Base-by-base conservation (phyloP, 306 rosid genomes). In the Cucumis melo region DNA sequence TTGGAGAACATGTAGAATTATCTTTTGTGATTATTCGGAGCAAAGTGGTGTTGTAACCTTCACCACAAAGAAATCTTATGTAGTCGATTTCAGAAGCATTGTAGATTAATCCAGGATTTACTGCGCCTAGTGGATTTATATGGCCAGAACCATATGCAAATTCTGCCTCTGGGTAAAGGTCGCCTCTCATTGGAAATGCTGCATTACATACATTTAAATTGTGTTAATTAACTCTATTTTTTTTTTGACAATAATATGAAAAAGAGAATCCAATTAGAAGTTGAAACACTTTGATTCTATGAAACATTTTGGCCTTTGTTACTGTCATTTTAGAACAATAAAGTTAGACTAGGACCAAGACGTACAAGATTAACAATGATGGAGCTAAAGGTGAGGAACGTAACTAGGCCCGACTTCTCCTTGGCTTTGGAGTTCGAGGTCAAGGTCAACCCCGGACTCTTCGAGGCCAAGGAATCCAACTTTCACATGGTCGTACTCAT, bases 61-160 rank as follows among this genome's bases (percentile, higher is more conserved):
- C 80, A 53, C 72, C 65, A 77, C 87, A 78, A 5, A 80, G 79
- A 41, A 79, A 81, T n/a, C 54, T 53, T 11, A 78, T n/a, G 2
- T 73, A 82, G 23, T 80, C 75, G 17, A 9, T 19, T 48, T 61
- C 77, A 0, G 78, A 51, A 27, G 80, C 83, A 15, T 81, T 13
- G 19, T 57, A 79, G 56, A 81, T 77, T 51, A 79, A 60, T n/a
- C 85, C 82, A 1, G 82, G 89, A 77, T 67, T n/a, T 24, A 77
- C 56, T 44, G 83, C 82, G 21, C 77, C 56, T 6, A 11, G 2
- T 7, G 84, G 86, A 64, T 82, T 84, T 63, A 80, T 61, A 15
- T 70, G 81, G 42, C 83, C 82, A 27, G 80, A 78, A 0, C 85
- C 68, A 11, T 77, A 77, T 15, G 80, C 81, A 24, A 82, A 65